phyloP scores from a whole-genome alignment of 2,329 filamentous ascomycete genomes.

The Calycina herbarum region DNA sequence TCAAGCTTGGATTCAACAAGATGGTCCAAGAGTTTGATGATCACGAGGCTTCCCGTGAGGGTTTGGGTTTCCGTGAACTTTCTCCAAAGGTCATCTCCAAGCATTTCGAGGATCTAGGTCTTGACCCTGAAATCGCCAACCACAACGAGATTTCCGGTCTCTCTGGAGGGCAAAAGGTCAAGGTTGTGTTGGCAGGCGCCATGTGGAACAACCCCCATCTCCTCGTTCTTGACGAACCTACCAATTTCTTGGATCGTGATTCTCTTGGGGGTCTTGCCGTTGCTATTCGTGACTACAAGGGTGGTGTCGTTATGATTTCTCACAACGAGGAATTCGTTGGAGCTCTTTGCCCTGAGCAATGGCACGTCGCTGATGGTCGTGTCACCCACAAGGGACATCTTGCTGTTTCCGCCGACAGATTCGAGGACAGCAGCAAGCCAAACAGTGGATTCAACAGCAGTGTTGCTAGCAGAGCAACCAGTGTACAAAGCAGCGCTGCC shows the following conservation, averaged over 20 bases:
- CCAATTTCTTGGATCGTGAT: slow-evolving; percentile 98
- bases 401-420: slow-evolving; percentile 74
- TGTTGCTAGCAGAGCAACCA: slow-evolving; percentile 53
- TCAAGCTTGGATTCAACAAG: slow-evolving; percentile 84
- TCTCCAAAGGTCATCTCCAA: slow-evolving; percentile 93
- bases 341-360: slow-evolving; percentile 92
- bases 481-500: slow-evolving; percentile 54
- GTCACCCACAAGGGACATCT: slow-evolving; percentile 81
- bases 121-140: slow-evolving; percentile 97
- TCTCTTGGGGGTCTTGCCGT: slow-evolving; percentile 96
- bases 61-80: slow-evolving; percentile 91
- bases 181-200: slow-evolving; percentile 92
- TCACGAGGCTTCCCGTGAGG: slow-evolving; percentile 97
- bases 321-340: slow-evolving; percentile 99
- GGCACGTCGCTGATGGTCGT: slow-evolving; percentile 86
- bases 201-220: slow-evolving; percentile 99
- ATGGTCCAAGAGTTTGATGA: slow-evolving; percentile 97
- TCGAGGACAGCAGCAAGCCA: slow-evolving; percentile 69
- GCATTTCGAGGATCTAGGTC: slow-evolving; percentile 95
- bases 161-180: slow-evolving; percentile 97
- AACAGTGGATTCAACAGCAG: slow-evolving; percentile 61
- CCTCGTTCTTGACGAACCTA: slow-evolving; percentile 95
- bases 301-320: slow-evolving; percentile 98
- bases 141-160: slow-evolving; percentile 97
- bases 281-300: slow-evolving; percentile 96